Conservation (phyloP, 805 yeast species). For the Kurtzmaniella fragi region DNA sequence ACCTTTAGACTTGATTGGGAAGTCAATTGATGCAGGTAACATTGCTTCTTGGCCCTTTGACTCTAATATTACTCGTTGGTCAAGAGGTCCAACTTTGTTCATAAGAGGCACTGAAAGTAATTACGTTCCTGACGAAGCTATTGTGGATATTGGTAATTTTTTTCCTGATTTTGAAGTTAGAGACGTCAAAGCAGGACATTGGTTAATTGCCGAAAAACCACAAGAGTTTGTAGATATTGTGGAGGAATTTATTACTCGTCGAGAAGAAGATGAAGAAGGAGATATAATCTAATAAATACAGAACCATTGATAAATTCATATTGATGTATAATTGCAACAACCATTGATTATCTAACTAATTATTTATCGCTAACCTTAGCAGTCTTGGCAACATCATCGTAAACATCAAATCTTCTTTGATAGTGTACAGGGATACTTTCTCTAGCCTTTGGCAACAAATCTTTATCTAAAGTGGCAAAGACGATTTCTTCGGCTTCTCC, state of each 20-base stretch:
- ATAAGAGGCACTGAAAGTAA: conserved; percentile 72
- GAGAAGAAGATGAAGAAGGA: conserved; percentile 27
- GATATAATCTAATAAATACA: not conserved
- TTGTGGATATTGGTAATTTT: conserved; percentile 66
- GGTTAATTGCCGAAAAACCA: conserved; percentile 89
- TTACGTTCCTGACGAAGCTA: conserved; percentile 78
- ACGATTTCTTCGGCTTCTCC: conserved; percentile 42
- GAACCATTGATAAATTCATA: not conserved
- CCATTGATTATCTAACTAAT: not conserved
- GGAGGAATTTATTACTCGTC: conserved; percentile 54
- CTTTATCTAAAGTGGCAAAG: conserved; percentile 36
- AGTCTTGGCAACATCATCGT: conserved; percentile 25
- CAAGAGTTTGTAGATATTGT: conserved; percentile 61
- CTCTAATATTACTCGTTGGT: conserved; percentile 47
- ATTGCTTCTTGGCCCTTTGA: conserved; percentile 78
- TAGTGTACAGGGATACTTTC: conserved; percentile 38
- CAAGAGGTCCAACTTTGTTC: conserved; percentile 66
- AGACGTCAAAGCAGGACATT: conserved; percentile 84
- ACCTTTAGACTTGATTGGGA: conserved; percentile 67
- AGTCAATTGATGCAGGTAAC: conserved; percentile 55
- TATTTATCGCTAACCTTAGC: conserved; percentile 3
- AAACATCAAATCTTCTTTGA: conserved; percentile 39
- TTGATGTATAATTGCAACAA: not conserved
- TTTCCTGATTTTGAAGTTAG: conserved; percentile 74
- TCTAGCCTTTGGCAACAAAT: conserved; percentile 36